These are phyloP conservation scores for Colletotrichum eremochloae DNA, from an alignment of 2,329 filamentous ascomycete species.

Conservation along the genomic window DNA sequence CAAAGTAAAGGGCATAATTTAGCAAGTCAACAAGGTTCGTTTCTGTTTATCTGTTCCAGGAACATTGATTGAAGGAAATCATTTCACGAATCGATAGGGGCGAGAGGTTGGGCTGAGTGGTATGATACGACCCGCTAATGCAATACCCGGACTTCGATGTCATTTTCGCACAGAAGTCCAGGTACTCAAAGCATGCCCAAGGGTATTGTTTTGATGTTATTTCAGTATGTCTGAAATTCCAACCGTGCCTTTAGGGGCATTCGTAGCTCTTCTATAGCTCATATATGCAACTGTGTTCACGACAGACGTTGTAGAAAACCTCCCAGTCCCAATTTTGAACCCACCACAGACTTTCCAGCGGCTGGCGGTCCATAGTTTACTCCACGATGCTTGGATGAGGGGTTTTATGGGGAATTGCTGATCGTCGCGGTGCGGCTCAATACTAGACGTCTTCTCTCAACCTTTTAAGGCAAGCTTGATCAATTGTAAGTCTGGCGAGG, in stretches of 20 bases:
- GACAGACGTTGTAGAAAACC: not conserved
- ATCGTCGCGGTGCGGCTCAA: slow-evolving; percentile 7
- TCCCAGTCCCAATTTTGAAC: slow-evolving; percentile 12
- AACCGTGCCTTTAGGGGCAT: not conserved
- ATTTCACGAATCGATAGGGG: too few relatives aligned
- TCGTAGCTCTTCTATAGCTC: not conserved
- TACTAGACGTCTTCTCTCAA: not conserved
- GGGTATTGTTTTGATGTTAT: too few relatives aligned
- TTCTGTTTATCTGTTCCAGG: rapidly evolving
- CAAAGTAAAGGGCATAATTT: too few relatives aligned
- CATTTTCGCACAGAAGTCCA: not conserved
- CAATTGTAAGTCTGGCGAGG: not conserved
- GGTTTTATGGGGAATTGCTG: slow-evolving; percentile 8
- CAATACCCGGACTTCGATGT: not conserved
- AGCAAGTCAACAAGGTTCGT: not conserved
- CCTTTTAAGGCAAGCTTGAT: not conserved
- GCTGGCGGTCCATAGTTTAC: not conserved
- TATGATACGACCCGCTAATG: too few relatives aligned
- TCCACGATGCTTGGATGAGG: slow-evolving; percentile 7
- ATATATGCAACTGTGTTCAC: not conserved
- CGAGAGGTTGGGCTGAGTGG: not conserved
- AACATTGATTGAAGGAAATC: too few relatives aligned
- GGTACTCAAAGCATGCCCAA: not conserved
- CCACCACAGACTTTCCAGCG: not conserved
- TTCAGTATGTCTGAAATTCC: too few relatives aligned